These are phyloP conservation scores for Lichtheimia ornata DNA, from an alignment of 371 early-diverging fungal genomes.

Conservation along the genomic window DNA sequence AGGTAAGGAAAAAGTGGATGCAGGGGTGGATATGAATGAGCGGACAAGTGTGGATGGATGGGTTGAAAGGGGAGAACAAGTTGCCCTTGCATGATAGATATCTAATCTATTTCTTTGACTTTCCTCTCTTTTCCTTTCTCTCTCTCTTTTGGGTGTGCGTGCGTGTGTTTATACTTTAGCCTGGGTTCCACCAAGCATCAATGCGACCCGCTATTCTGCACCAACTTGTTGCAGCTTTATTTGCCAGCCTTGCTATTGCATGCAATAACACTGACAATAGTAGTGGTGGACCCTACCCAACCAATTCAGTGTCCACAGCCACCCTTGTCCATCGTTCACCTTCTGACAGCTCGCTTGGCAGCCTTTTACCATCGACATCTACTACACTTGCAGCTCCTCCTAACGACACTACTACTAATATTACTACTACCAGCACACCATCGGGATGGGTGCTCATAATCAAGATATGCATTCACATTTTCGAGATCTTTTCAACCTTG, in stretches of 20 bases:
- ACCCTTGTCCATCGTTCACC: slow-evolving; percentile 14
- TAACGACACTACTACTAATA: not conserved
- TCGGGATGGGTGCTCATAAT: slow-evolving; percentile 1
- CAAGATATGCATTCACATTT: slow-evolving; percentile 47
- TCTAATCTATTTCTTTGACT: not conserved
- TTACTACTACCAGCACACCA: not conserved
- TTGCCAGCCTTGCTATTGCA: slow-evolving; percentile 12
- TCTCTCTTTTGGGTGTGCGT: not conserved
- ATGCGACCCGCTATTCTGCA: slow-evolving; percentile 37
- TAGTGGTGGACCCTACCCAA: slow-evolving; percentile 2
- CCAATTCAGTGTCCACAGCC: slow-evolving; percentile 10
- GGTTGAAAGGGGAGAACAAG: not conserved
- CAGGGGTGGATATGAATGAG: slow-evolving; percentile 6
- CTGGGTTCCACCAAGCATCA: slow-evolving; percentile 58
- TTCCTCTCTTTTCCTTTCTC: slow-evolving; percentile 9
- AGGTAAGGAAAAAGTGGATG: slow-evolving; percentile 34
- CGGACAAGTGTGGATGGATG: too few species aligned
- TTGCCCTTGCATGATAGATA: too few species aligned
- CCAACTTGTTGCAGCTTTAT: slow-evolving; percentile 26
- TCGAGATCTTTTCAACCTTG: slow-evolving; percentile 49
- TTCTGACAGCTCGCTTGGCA: slow-evolving; percentile 20
- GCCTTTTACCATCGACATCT: slow-evolving; percentile 21
- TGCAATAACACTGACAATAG: not conserved
- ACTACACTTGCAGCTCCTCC: slow-evolving; percentile 22
- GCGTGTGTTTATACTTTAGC: slow-evolving; percentile 27